Evolutionary conservation across 129 eudicot genomes (phyloP), one percentile per base, ranked within the genome.

Genomic region (Flaveria ramosissima): DNA sequence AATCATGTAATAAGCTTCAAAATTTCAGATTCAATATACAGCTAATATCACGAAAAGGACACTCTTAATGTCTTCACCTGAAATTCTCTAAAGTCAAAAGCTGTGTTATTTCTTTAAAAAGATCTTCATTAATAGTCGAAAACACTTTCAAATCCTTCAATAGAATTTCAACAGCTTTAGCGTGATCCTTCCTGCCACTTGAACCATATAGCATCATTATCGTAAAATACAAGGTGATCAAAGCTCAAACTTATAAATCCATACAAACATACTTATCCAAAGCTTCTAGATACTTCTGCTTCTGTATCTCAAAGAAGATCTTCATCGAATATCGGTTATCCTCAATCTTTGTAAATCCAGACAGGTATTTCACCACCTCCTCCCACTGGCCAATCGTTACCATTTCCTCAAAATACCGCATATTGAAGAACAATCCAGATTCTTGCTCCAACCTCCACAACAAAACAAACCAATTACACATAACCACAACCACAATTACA

Each of bases 261-360:
- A 50, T 59, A 30, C 46, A 21, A 63, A 82, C 89, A 72, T 77
- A 88, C 97, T 67, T 86, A 68, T 91, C 97, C 72, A 91, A 68
- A 48, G 97, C 97, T 84, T 91, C 97, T 9, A 91, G 84, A 77
- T 86, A 91, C 85, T 91, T 91, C 83, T 91, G 97, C 80, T 91
- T 91, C 67, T 89, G 81, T 41, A 90, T 88, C 85, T 90, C 96
- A 47, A 90, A 90, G 61, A 84, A 90, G 45, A 90, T 86, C 78
- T 88, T 90, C 96, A 88, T 90, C 0, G 96, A 90, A 79, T 88
- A 86, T 63, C 93, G 82, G 73, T 90, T 90, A 77, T 90, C 96
- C 36, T 90, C 96, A 36, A 90, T 89, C 80, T 90, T 90, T 0
- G 97, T 91, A 70, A 88, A 91, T 56, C 97, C 97, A 57, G 91